A percentile compares a stretch with the other conserved stretches of the same genome.
These are phyloP conservation scores for Tuctoria greenei DNA, from an alignment of 176 grass and related monocot species.

Conservation along the genomic window DNA sequence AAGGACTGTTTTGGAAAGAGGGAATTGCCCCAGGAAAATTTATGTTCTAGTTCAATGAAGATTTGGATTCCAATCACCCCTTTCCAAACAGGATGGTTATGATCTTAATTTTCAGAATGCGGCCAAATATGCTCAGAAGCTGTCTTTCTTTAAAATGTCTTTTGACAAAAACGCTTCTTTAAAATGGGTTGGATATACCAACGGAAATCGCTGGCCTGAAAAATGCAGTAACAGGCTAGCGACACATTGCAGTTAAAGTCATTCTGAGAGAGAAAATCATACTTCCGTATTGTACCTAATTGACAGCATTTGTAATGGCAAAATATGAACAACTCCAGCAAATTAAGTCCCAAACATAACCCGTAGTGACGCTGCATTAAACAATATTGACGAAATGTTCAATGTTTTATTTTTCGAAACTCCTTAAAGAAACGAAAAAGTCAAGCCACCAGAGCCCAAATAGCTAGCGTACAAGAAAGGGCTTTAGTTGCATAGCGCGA, in stretches of 20 bases:
- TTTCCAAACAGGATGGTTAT: background rate
- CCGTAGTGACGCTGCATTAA: background rate
- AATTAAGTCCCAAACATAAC: background rate
- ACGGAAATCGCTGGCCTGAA: background rate
- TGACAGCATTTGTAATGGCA: background rate
- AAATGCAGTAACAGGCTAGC: constrained; percentile 1
- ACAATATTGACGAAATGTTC: background rate
- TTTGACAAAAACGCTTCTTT: too few species aligned
- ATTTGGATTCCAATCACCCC: background rate
- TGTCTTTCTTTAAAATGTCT: background rate
- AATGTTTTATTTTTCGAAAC: constrained; percentile 1
- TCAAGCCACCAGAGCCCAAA: constrained; percentile 25
- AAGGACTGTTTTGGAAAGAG: background rate
- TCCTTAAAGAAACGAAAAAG: background rate
- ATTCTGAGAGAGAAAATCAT: constrained; percentile 3
- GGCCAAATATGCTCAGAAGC: constrained; percentile 2
- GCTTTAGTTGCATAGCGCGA: constrained; percentile 17
- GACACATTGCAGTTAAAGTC: background rate
- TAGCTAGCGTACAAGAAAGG: constrained; percentile 44
- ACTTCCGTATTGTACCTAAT: background rate
- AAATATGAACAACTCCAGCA: background rate
- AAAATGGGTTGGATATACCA: constrained; percentile 1
- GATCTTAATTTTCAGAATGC: background rate
- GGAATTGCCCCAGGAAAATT: background rate
- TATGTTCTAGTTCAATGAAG: background rate